Evolutionary conservation across 2,329 filamentous ascomycete species (phyloP).

Genomic region (Dissoconium aciculare): DNA sequence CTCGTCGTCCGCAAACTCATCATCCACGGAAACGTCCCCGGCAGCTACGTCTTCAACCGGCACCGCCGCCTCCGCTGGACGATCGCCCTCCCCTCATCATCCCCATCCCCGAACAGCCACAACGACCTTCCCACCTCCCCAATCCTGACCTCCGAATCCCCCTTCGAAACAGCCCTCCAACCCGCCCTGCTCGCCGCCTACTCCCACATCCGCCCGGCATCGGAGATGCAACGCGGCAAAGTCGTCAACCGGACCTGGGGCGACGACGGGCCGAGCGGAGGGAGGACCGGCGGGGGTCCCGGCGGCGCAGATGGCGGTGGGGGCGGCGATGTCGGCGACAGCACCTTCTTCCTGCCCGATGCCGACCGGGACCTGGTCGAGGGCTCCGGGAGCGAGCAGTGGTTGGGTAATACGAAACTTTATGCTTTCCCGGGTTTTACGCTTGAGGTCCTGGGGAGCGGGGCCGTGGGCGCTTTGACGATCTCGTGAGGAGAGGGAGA

Average conservation of each 20-base stretch:
- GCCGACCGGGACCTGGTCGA: constrained; percentile 25
- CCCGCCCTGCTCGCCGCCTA: constrained; percentile 17
- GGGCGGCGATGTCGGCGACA: constrained; percentile 21
- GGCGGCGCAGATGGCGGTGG: no score
- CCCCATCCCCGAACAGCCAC: constrained; percentile 27
- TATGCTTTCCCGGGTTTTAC: constrained; percentile 89
- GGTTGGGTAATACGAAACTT: constrained; percentile 62
- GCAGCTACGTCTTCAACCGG: constrained; percentile 91
- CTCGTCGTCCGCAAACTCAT: constrained; percentile 84
- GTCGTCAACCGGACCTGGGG: constrained; percentile 26
- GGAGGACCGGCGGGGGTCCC: no score
- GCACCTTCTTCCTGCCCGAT: constrained; percentile 23
- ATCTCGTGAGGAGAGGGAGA: no score
- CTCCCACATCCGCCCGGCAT: constrained; percentile 41
- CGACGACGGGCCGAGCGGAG: no score
- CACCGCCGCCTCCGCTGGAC: constrained; percentile 83
- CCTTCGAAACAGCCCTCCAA: constrained; percentile 57
- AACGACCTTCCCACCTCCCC: no score
- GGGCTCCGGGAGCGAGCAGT: constrained; percentile 33
- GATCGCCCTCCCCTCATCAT: constrained; percentile 30
- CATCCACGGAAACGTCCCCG: constrained; percentile 85
- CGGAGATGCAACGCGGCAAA: constrained; percentile 33
- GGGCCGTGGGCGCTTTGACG: constrained; percentile 74
- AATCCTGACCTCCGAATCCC: constrained; percentile 65
- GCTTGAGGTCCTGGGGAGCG: constrained; percentile 92